phyloP scores from a whole-genome alignment of 371 early-diverging fungal genomes.

The Conidiobolus incongruus region DNA sequence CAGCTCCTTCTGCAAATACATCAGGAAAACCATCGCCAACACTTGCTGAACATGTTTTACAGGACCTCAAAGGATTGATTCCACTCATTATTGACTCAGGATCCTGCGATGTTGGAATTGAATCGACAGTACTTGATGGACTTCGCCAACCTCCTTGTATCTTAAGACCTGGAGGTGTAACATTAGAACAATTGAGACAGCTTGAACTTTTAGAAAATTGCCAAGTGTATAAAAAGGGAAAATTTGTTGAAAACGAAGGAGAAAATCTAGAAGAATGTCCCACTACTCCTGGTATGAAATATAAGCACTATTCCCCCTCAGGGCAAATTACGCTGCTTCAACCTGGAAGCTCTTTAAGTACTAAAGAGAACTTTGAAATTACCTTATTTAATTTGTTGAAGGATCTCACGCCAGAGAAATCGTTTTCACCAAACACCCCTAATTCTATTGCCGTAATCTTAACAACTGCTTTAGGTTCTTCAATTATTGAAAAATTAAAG shows the following conservation, averaged over 20 bases:
- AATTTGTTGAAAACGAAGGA: constrained; percentile 28
- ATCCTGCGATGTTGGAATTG: constrained; percentile 79
- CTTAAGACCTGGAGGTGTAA: constrained; percentile 95
- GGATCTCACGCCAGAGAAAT: background rate
- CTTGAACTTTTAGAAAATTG: constrained; percentile 24
- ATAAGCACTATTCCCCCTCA: constrained; percentile 94
- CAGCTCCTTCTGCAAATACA: constrained; percentile 98
- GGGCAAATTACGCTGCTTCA: constrained; percentile 66
- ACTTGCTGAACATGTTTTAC: constrained; percentile 67
- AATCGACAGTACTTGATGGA: constrained; percentile 89
- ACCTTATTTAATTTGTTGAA: background rate
- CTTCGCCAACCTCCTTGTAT: constrained; percentile 48
- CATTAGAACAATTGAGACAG: constrained; percentile 44
- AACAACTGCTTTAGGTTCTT: background rate
- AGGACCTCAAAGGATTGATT: constrained; percentile 70
- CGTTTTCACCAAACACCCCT: background rate
- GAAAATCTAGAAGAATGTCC: constrained; percentile 42
- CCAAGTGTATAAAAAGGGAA: constrained; percentile 52
- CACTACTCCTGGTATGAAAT: constrained; percentile 98
- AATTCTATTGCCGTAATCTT: background rate
- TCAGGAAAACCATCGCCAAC: constrained; percentile 96
- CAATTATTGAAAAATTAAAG: background rate
- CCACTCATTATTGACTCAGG: constrained; percentile 88
- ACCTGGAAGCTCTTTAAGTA: background rate
- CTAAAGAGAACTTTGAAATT: background rate